These are phyloP conservation scores for Phycomyces blakesleeanus DNA, from an alignment of 192 early-diverging fungal species.

Conservation along the genomic window DNA sequence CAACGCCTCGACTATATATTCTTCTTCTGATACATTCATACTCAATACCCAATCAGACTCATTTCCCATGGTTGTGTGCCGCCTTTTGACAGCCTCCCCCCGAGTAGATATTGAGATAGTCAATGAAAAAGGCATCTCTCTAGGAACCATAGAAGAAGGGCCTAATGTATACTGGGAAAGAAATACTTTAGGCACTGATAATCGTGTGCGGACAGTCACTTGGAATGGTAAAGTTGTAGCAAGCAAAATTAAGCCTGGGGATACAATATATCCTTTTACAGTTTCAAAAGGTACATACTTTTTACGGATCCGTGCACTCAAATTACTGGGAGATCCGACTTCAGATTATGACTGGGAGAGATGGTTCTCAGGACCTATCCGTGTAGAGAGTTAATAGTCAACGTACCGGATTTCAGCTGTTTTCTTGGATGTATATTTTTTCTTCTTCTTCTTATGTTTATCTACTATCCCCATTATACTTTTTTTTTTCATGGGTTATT, in stretches of 20 bases:
- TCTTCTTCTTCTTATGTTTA: constrained; percentile 3
- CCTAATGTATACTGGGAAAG: constrained; percentile 9
- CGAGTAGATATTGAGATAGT: constrained; percentile 12
- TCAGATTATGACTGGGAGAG: constrained; percentile 11
- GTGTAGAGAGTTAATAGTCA: not conserved
- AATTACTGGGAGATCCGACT: constrained; percentile 19
- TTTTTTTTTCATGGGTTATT: not conserved
- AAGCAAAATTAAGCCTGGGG: not conserved
- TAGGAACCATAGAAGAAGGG: constrained; percentile 1
- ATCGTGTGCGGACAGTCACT: not conserved
- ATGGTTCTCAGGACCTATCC: constrained; percentile 15
- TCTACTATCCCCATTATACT: not conserved
- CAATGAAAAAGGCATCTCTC: not conserved
- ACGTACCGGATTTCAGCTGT: not conserved
- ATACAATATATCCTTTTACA: not conserved
- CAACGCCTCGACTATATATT: constrained; percentile 1
- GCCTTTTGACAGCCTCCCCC: constrained; percentile 21
- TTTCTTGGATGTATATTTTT: constrained; percentile 3
- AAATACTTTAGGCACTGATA: constrained; percentile 11
- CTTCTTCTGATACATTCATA: not conserved
- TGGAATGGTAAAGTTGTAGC: constrained; percentile 21
- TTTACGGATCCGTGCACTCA: constrained; percentile 21
- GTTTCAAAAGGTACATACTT: constrained; percentile 19
- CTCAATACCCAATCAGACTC: constrained; percentile 31
- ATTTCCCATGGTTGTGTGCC: constrained; percentile 34